These are phyloP conservation scores for Coemansia sp. DNA, from an alignment of 192 early-diverging fungal genomes.

Conservation along the genomic window DNA sequence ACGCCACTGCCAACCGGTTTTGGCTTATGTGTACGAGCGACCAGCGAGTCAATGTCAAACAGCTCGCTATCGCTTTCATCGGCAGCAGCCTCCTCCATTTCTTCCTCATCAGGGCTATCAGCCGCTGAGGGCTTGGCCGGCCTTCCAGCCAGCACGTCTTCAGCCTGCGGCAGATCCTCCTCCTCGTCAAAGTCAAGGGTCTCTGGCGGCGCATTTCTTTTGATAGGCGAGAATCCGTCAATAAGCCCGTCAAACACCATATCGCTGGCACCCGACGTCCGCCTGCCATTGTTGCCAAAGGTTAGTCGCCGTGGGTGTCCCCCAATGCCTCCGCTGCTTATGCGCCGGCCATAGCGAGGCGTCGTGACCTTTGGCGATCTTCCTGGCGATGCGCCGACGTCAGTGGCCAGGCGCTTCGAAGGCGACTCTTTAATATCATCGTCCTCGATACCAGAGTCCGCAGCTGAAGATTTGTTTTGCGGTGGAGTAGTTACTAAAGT, in stretches of 20 bases:
- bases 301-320: background rate
- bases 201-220: conserved; percentile 16
- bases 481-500: background rate
- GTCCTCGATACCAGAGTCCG: conserved; percentile 1
- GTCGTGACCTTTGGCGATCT: conserved; percentile 11
- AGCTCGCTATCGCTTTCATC: conserved; percentile 13
- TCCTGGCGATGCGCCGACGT: conserved; percentile 1
- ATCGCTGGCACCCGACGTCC: conserved; percentile 6
- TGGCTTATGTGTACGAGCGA: background rate
- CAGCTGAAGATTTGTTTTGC: background rate
- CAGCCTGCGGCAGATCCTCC: background rate
- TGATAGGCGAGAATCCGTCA: conserved; percentile 48
- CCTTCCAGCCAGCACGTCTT: background rate
- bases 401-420: background rate
- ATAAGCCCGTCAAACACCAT: conserved; percentile 35
- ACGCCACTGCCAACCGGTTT: background rate
- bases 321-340: conserved; percentile 2
- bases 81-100: background rate
- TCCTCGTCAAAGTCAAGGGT: conserved; percentile 5
- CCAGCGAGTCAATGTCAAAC: conserved; percentile 24
- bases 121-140: background rate
- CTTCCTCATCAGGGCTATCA: background rate
- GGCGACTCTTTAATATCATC: background rate
- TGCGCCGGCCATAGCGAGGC: conserved; percentile 31
- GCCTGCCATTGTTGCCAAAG: conserved; percentile 9